These are phyloP conservation scores for Hevea brasiliensis DNA, from an alignment of 345 rosid genomes.

Conservation along the genomic window DNA sequence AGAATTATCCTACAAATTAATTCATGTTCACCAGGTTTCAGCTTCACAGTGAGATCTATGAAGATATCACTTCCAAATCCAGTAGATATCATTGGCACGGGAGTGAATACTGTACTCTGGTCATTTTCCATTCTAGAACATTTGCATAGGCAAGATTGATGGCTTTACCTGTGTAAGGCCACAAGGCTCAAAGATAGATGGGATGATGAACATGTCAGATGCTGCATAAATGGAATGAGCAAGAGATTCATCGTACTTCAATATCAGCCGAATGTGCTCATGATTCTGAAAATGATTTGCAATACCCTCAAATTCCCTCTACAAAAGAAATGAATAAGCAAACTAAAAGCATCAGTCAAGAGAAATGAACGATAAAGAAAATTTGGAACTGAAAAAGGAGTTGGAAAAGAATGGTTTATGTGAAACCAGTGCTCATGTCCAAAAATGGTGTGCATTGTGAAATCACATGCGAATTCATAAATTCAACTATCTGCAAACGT, in stretches of 20 bases:
- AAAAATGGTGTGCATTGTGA: neutral
- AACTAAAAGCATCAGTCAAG: neutral
- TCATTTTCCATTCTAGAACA: slow-evolving; percentile 12
- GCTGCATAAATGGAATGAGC: slow-evolving; percentile 88
- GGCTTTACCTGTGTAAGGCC: slow-evolving; percentile 91
- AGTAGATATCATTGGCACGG: neutral
- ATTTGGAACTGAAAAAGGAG: neutral
- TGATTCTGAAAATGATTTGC: slow-evolving; percentile 65
- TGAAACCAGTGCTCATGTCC: neutral
- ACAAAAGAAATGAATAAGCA: slow-evolving; percentile 14
- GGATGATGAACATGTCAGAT: slow-evolving; percentile 86
- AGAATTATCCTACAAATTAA: neutral
- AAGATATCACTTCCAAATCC: neutral
- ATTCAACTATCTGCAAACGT: neutral
- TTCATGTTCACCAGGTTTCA: slow-evolving; percentile 8
- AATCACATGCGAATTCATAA: neutral
- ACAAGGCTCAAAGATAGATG: slow-evolving; percentile 97
- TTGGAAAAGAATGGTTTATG: neutral
- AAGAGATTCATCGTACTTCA: slow-evolving; percentile 87
- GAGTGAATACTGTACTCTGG: neutral
- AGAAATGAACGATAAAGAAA: neutral
- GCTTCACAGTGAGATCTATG: neutral
- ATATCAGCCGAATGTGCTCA: slow-evolving; percentile 65
- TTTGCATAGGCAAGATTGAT: slow-evolving; percentile 4
- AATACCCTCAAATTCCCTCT: slow-evolving; percentile 93